Evolutionary conservation across 2,329 filamentous ascomycete species (phyloP), one percentile per base, ranked within the genome.

Genomic region (Neophaeococcomyces aloes): DNA sequence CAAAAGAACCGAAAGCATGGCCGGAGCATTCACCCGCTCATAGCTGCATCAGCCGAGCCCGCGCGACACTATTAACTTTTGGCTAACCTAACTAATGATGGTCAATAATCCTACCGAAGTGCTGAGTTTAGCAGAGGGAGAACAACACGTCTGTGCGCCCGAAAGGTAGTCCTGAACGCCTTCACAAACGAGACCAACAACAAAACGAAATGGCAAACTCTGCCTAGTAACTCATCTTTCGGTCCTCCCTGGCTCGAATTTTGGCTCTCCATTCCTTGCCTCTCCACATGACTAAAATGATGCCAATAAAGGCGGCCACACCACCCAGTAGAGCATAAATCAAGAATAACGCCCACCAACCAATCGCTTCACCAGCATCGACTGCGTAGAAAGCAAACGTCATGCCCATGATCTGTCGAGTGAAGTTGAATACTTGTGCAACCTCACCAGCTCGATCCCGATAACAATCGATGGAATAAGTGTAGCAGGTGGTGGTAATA

Each of bases 381-480:
- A 56, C 50, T 29, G 50, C 48, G 38, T 57, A 57, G 37, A 57
- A 58, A 2, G 47, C 55, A 45, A 55, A 54, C 3, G 56, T 56
- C 30, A 57, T 47, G 2, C 47, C 49, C 31, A 57, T 52, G n/a
- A 44, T 46, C 46, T 57, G 56, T 14, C 56, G 45, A 11, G 49
- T 46, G 14, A 56, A 56, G 34, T 57, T 58, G 45, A 54, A 52
- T 7, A 58, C 38, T 17, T 52, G 47, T 7, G 49, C 45, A 7
- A 53, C 52, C 38, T 58, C 56, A 21, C 43, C 46, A 27, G 48
- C 47, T 34, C 53, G 39, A 6, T 47, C 37, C 13, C 47, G 47
- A 42, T 59, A 56, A 23, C 48, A 57, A 31, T 57, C 56, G n/a
- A 51, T 54, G 14, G 45, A 29, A 30, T 58, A 56, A 7, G 56